phyloP scores from a whole-genome alignment of 176 grass and related monocot genomes.

The Oryza meridionalis region DNA sequence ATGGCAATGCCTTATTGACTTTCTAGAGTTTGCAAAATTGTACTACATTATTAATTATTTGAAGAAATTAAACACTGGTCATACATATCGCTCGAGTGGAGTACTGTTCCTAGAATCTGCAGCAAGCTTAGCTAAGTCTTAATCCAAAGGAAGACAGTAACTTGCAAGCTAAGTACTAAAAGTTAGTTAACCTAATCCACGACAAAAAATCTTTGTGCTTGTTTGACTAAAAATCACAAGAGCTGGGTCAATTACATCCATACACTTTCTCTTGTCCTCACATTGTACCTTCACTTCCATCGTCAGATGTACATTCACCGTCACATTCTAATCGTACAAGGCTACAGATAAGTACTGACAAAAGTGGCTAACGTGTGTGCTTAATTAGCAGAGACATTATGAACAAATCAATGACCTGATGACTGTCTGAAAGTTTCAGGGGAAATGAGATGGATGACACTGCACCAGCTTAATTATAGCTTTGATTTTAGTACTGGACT shows the following conservation, averaged over 20 bases:
- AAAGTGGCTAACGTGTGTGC: neutral
- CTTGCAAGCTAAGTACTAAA: slow-evolving; percentile 18
- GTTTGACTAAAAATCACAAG: slow-evolving; percentile 18
- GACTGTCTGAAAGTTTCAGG: neutral
- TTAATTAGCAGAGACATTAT: slow-evolving; percentile 1
- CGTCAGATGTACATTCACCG: neutral
- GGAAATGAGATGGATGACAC: slow-evolving; percentile 5
- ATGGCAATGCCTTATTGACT: neutral
- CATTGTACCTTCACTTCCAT: neutral
- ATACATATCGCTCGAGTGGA: neutral
- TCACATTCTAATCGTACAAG: neutral
- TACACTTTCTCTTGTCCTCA: neutral
- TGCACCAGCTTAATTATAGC: neutral
- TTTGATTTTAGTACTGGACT: neutral
- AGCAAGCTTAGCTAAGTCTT: neutral
- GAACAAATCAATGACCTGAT: slow-evolving; percentile 9
- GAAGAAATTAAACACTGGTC: neutral
- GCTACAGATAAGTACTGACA: neutral
- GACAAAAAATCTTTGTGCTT: neutral
- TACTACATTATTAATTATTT: neutral
- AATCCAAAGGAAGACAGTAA: neutral
- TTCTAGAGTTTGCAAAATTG: neutral
- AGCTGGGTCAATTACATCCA: neutral
- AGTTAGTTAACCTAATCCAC: slow-evolving; percentile 34
- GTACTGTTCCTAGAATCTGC: neutral